These are phyloP conservation scores for Gymnopilus junonius DNA, from an alignment of 768 basidiomycete genomes.

Conservation along the genomic window DNA sequence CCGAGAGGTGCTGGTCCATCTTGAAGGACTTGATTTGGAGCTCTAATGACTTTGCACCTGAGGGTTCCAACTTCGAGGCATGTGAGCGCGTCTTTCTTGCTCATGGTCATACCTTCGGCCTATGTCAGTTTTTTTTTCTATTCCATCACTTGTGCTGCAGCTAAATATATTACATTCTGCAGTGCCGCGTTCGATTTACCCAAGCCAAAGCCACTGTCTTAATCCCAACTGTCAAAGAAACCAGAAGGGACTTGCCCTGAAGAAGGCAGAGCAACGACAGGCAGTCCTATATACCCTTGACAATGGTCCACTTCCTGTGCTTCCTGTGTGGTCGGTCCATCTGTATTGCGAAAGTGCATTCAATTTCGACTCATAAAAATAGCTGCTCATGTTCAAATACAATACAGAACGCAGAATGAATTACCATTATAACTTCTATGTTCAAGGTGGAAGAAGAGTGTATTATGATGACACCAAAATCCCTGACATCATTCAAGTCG, in stretches of 20 bases:
- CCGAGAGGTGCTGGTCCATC: not conserved
- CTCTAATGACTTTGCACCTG: not conserved
- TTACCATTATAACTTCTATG: constrained; percentile 9
- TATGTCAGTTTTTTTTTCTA: not conserved
- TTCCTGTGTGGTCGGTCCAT: constrained; percentile 9
- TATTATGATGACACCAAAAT: constrained; percentile 1
- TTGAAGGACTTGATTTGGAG: not conserved
- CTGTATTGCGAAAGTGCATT: constrained; percentile 3
- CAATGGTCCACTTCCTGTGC: not conserved
- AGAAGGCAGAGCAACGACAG: not conserved
- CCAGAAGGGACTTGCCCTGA: not conserved
- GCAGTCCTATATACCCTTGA: not conserved
- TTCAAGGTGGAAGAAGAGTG: not conserved
- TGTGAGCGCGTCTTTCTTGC: not conserved
- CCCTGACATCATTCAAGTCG: constrained; percentile 7
- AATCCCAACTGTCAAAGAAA: not conserved
- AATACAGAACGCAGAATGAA: constrained; percentile 8
- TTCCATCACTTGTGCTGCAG: not conserved
- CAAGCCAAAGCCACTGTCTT: not conserved
- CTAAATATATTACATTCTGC: not conserved
- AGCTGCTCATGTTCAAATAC: not conserved
- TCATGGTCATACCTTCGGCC: not conserved
- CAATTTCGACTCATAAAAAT: not conserved
- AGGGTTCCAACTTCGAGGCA: not conserved
- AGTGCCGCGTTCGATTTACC: not conserved